Conservation (phyloP, 441 rosid genomes). For the Heliophila coronopifolia region DNA sequence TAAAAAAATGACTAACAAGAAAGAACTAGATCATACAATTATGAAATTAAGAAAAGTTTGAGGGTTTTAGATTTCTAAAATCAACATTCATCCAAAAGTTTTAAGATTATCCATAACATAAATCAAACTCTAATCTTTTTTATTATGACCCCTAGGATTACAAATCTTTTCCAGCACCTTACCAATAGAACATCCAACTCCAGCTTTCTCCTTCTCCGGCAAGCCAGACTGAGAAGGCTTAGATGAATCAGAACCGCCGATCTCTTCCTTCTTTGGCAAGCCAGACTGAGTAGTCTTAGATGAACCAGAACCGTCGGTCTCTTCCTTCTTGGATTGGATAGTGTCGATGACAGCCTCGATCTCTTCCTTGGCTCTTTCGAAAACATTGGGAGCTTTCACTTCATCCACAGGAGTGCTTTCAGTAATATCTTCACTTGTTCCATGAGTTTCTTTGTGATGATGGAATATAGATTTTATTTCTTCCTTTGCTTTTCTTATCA, state of each 20-base stretch:
- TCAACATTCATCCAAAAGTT: no score
- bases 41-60: no score
- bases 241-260: slow-evolving; percentile 14
- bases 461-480: slow-evolving; percentile 28
- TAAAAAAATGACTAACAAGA: no score
- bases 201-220: slow-evolving; percentile 33
- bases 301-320: slow-evolving; percentile 2
- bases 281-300: not conserved
- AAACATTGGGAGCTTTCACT: slow-evolving; percentile 30
- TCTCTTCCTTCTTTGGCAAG: slow-evolving; percentile 1
- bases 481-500: slow-evolving; percentile 21
- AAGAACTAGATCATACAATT: no score
- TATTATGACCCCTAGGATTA: slow-evolving; percentile 30
- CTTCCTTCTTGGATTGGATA: slow-evolving; percentile 29
- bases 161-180: slow-evolving; percentile 44
- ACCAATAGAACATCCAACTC: slow-evolving; percentile 39
- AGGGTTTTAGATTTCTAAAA: no score
- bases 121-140: no score
- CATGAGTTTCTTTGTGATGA: slow-evolving; percentile 26
- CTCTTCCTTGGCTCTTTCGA: slow-evolving; percentile 28
- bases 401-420: slow-evolving; percentile 11
- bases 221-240: slow-evolving; percentile 11
- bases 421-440: slow-evolving; percentile 18
- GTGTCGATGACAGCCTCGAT: slow-evolving; percentile 22
- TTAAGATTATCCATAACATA: no score